These are phyloP conservation scores for Colletotrichum spinosum DNA, from an alignment of 2,329 filamentous ascomycete species.

Conservation along the genomic window DNA sequence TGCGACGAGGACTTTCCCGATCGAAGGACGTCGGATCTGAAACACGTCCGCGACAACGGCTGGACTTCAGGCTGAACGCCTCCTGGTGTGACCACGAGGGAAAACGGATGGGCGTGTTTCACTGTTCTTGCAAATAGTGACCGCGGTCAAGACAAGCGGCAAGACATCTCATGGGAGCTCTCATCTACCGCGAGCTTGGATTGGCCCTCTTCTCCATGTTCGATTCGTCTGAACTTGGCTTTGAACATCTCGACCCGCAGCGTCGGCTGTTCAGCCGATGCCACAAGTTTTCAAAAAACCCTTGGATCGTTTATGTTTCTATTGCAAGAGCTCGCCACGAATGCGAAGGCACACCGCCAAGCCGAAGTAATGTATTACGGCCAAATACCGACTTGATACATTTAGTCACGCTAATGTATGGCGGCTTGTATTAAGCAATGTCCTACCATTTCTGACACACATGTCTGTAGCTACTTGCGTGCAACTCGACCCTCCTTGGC, in stretches of 20 bases:
- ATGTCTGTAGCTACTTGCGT: too few relatives aligned
- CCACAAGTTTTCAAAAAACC: not conserved
- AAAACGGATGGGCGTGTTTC: conserved; percentile 25
- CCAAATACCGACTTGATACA: too few relatives aligned
- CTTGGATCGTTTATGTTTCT: not conserved
- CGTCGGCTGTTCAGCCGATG: conserved; percentile 22
- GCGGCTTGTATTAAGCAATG: too few relatives aligned
- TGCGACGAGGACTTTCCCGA: conserved; percentile 16
- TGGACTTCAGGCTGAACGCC: conserved; percentile 27
- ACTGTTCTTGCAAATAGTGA: conserved; percentile 3
- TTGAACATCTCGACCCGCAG: not conserved
- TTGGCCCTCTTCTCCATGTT: too few relatives aligned
- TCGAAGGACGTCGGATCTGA: conserved; percentile 28
- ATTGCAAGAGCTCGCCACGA: not conserved
- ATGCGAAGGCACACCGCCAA: too few relatives aligned
- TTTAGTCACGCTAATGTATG: too few relatives aligned
- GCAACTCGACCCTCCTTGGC: too few relatives aligned
- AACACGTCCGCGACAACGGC: conserved; percentile 36
- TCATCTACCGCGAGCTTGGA: too few relatives aligned
- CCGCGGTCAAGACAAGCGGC: not conserved
- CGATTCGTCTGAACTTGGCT: conserved; percentile 13
- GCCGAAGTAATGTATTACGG: too few relatives aligned
- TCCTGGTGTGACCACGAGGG: conserved; percentile 12
- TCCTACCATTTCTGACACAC: too few relatives aligned
- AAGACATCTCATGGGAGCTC: too few relatives aligned